A percentile compares a stretch with the other conserved stretches of the same genome.
Conservation (phyloP, 495 filamentous ascomycete genomes). For the Tuber microsphaerosporum region DNA sequence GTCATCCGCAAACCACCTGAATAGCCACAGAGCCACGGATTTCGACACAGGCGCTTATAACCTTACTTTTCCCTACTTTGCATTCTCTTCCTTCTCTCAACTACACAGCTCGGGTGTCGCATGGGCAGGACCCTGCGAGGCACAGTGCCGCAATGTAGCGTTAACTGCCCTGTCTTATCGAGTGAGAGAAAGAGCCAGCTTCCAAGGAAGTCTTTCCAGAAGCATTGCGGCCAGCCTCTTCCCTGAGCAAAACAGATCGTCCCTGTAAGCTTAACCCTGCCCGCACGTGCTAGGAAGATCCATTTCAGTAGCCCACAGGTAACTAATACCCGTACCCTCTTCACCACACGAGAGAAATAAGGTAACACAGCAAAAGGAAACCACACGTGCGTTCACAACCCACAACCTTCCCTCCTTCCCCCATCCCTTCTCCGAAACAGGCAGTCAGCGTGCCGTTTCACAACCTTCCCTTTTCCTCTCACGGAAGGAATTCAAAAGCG, state of each 20-base stretch:
- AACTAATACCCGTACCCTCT: background rate
- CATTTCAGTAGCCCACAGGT: background rate
- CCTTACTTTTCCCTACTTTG: background rate
- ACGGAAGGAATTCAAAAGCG: background rate
- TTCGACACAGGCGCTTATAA: background rate
- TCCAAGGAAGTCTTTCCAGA: background rate
- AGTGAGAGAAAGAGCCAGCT: background rate
- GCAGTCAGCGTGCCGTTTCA: background rate
- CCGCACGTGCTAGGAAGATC: background rate
- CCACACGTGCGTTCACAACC: background rate
- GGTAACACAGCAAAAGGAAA: background rate
- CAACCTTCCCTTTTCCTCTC: background rate
- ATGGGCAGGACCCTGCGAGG: background rate
- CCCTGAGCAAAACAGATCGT: background rate
- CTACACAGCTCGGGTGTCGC: background rate
- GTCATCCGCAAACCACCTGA: background rate
- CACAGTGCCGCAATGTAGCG: background rate
- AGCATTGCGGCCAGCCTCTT: background rate
- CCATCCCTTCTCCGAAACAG: background rate
- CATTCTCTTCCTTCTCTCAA: background rate
- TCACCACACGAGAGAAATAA: background rate
- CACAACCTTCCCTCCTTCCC: background rate
- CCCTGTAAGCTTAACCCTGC: slow-evolving; percentile 1
- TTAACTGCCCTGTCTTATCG: background rate
- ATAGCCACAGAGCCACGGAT: background rate